Base-by-base conservation (phyloP, 1,284 basidiomycete genomes). In the Cryptococcus sp. region DNA sequence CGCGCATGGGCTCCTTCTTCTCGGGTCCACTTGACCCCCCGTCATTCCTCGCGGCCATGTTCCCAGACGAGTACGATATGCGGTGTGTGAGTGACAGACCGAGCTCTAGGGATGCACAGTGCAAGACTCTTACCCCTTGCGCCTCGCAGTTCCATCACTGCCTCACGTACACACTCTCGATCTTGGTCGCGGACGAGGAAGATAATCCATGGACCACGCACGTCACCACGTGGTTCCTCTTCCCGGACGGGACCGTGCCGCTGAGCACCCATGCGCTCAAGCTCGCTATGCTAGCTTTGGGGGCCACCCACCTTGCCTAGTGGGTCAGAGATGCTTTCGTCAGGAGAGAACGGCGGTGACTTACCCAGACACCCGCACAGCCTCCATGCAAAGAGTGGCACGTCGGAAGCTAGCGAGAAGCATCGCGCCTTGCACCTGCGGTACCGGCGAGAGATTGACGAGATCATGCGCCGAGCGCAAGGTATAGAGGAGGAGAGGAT, bases 161-260 rank as follows among this genome's bases (percentile, higher is more conserved):
- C 49, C 57, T 73, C 4, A 71, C 70, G 2, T 75, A 75, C 48
- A 64, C 70, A 3, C 65, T 75, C 2, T 72, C 70, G 3, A 70
- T 73, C 46, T 57, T 71, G 18, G 68, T 71, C 35, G 66, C 69
- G 24, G 59, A 67, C 37, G 73, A 75, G 46, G 69, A 72, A 9
- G 56, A 61, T 46, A 75, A 73, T 50, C 71, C 71, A 1, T 75
- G 71, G 71, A 60, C 71, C 1, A 63, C 68, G 35, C 64, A 70
- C 50, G 63, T 72, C 21, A 63, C 66, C 2, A 67, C 70, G 13
- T 58, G 73, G 49, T 70, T 72, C 53, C 60, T 75, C 4, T 67
- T 70, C 38, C 68, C 69, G 0, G 57, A 60, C 1, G 65, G 64
- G 2, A 61, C 60, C 24, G 59, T 66, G 0, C 68, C 66, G 0